Percentiles rank a stretch among this genome's conserved stretches.
These are phyloP conservation scores for Casaregolazyma lundiana DNA, from an alignment of 1,139 yeast genomes.

Conservation along the genomic window DNA sequence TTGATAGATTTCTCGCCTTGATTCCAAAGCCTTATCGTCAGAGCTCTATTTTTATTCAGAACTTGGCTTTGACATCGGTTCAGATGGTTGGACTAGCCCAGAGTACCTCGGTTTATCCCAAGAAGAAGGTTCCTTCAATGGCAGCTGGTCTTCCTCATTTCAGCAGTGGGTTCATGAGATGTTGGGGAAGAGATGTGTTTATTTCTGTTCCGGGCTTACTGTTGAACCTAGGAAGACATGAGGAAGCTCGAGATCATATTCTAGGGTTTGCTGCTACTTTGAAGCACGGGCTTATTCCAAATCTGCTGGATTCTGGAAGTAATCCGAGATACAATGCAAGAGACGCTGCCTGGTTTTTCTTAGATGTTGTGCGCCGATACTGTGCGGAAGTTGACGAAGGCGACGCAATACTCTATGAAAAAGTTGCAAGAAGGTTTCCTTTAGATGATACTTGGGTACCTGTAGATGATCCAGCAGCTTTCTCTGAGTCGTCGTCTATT, in stretches of 20 bases:
- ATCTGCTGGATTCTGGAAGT: conserved; percentile 83
- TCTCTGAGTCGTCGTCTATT: conserved; percentile 62
- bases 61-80: conserved; percentile 73
- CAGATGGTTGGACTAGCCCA: conserved; percentile 81
- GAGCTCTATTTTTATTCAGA: conserved; percentile 71
- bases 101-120: conserved; percentile 72
- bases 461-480: conserved; percentile 68
- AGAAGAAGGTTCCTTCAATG: conserved; percentile 57
- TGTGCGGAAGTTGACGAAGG: conserved; percentile 67
- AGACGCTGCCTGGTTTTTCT: conserved; percentile 95
- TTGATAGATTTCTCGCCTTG: conserved; percentile 58
- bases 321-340: conserved; percentile 95
- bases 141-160: conserved; percentile 98
- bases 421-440: conserved; percentile 82
- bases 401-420: conserved; percentile 56
- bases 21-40: conserved; percentile 52
- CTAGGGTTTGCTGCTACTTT: conserved; percentile 84
- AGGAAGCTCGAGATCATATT: conserved; percentile 77
- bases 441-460: conserved; percentile 76
- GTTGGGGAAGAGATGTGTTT: conserved; percentile 98
- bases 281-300: conserved; percentile 94
- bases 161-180: conserved; percentile 84
- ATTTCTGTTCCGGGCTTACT: conserved; percentile 79
- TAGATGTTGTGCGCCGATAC: conserved; percentile 84
- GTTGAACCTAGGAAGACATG: conserved; percentile 69